Evolutionary conservation across 306 rosid species (phyloP).

Genomic region (Citrullus mucosospermus): DNA sequence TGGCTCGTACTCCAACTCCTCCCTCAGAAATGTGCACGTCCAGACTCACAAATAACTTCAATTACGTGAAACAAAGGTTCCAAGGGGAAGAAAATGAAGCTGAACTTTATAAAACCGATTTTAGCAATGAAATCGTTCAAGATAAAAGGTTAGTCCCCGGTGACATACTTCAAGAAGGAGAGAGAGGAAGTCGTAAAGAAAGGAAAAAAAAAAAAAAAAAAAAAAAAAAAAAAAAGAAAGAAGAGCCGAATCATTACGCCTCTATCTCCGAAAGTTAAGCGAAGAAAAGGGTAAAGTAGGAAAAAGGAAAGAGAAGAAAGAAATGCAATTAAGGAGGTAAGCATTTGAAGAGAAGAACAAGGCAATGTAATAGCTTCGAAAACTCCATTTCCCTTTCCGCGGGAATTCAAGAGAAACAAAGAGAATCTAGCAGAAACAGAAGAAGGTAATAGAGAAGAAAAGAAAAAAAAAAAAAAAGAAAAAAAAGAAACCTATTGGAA

Average conservation of each 20-base stretch:
- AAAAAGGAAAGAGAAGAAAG: neutral
- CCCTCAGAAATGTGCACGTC: neutral
- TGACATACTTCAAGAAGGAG: neutral
- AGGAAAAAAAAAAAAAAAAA: no score
- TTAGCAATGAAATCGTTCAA: neutral
- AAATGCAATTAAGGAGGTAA: neutral
- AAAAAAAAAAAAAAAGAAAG: neutral
- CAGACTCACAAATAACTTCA: neutral
- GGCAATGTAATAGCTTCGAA: neutral
- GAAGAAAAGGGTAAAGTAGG: neutral
- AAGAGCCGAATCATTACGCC: neutral
- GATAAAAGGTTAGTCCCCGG: neutral
- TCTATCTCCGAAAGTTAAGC: neutral
- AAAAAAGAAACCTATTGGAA: neutral
- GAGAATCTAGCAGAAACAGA: neutral
- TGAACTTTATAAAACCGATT: neutral
- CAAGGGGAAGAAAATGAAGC: neutral
- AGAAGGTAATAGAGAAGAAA: neutral
- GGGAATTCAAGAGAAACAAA: conserved; percentile 1
- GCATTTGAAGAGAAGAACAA: neutral
- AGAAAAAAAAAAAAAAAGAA: rapidly evolving
- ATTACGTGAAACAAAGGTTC: neutral
- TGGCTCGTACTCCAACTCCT: neutral
- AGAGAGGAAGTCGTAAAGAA: neutral
- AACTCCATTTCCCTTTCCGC: neutral